Evolutionary conservation across 23 red algal species (phyloP).

Genomic region (Chondrus crispus): DNA sequence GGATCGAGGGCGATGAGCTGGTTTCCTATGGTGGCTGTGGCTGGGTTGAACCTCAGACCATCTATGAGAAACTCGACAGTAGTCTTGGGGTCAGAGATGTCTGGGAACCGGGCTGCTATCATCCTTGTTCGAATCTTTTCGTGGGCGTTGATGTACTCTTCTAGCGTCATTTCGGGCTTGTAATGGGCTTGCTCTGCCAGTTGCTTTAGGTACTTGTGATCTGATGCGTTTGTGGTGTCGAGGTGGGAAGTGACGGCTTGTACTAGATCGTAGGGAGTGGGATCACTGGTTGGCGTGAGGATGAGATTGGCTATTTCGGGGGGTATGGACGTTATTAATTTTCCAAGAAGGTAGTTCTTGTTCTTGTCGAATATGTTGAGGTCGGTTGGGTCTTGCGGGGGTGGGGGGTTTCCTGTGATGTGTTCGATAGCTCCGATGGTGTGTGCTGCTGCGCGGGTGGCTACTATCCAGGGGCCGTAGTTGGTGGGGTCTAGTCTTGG

Average conservation of each 20-base stretch:
- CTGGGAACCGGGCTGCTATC: not conserved
- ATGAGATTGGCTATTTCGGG: not conserved
- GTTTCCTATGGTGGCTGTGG: no score
- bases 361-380: not conserved
- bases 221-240: not conserved
- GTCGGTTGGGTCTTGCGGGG: not conserved
- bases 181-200: not conserved
- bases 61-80: slow-evolving; percentile 9
- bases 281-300: not conserved
- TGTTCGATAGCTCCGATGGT: not conserved
- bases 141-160: not conserved
- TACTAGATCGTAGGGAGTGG: not conserved
- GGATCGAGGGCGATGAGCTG: no score
- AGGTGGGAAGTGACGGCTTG: not conserved
- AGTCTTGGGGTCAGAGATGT: not conserved
- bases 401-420: not conserved
- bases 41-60: not conserved
- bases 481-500: not conserved
- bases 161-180: not conserved
- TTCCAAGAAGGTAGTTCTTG: not conserved
- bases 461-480: not conserved
- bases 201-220: not conserved
- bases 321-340: not conserved
- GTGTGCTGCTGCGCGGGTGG: not conserved
- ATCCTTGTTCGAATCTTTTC: not conserved